Base-by-base conservation (phyloP, 2,329 filamentous ascomycete species). In the Nemania sp. region DNA sequence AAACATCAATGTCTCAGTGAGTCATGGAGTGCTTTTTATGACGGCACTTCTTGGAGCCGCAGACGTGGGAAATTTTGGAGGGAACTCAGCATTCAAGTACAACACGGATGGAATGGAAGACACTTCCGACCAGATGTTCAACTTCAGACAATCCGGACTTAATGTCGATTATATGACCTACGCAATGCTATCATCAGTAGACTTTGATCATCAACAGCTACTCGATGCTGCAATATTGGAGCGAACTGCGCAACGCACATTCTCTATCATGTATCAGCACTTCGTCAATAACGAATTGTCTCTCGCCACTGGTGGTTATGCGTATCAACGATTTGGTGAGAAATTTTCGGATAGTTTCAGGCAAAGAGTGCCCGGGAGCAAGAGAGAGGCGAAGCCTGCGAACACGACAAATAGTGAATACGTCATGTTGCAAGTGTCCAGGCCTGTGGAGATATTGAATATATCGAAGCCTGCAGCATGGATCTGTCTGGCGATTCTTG, bases 81-180 rank as follows among this genome's bases (percentile, higher is more conserved):
- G 45, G 8, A 36, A 34, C 14, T 40, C 45, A n/a, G 11, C n/a
- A n/a, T 7, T 47, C 22, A 17, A 7, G 15, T 2, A 39, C 36
- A 22, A 2, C 19, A 7, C 22, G 9, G 28, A 24, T 23, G 7
- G 1, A 5, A 36, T 22, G 9, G 45, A 49, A 23, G 41, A 36
- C 5, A 9, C 41, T 7, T 24, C 40, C 5, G 45, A 49, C 1
- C 45, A 49, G 41, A 49, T 36, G 7, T 49, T 49, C 45, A 49
- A 49, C 17, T 31, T 49, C 24, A 34, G 45, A 15, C 24, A 49
- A 2, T 11, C 24, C 12, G 45, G 45, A 14, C 24, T 49, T 4
- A 49, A 49, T 36, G 36, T 49, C 17, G 45, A 49, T 24, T 49
- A 49, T 14, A 49, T 49, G 45, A 49, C 45, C 8, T 49, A 41